A percentile compares a stretch with the other conserved stretches of the same genome.
Evolutionary conservation across 176 grass and related monocot species (phyloP).

Genomic region (Aegilops longissima): DNA sequence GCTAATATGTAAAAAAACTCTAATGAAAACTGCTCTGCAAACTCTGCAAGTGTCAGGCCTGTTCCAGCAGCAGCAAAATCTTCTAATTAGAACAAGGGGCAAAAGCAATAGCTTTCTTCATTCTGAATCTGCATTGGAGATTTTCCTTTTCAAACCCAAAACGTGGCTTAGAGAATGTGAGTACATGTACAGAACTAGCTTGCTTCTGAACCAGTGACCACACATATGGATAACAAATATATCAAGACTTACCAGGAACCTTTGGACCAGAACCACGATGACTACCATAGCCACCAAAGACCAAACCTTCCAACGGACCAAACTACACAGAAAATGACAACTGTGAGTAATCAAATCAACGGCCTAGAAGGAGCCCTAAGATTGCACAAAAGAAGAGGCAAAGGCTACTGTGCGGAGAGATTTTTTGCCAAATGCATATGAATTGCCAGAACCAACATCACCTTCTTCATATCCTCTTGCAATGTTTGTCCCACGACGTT

Average conservation of each 20-base stretch:
- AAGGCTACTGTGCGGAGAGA: constrained; percentile 59
- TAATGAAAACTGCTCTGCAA: neutral
- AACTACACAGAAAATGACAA: constrained; percentile 43
- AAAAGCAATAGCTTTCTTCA: neutral
- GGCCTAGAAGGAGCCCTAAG: no score
- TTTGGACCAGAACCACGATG: constrained; percentile 79
- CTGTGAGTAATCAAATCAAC: neutral
- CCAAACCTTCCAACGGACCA: constrained; percentile 66
- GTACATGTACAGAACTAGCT: neutral
- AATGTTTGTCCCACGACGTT: constrained; percentile 80
- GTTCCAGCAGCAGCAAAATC: neutral
- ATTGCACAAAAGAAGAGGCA: neutral
- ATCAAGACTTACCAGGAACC: constrained; percentile 64
- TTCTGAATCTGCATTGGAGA: neutral
- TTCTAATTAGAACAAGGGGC: neutral
- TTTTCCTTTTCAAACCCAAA: neutral
- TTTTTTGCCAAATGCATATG: constrained; percentile 78
- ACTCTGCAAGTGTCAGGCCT: neutral
- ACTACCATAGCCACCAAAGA: constrained; percentile 89
- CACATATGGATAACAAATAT: neutral
- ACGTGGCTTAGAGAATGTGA: neutral
- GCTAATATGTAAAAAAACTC: neutral
- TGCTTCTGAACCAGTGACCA: neutral
- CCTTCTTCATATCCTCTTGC: constrained; percentile 96
- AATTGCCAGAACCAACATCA: constrained; percentile 69